Evolutionary conservation across 257 asterid genomes (phyloP).

Genomic region (Nicotiana tomentosiformis): DNA sequence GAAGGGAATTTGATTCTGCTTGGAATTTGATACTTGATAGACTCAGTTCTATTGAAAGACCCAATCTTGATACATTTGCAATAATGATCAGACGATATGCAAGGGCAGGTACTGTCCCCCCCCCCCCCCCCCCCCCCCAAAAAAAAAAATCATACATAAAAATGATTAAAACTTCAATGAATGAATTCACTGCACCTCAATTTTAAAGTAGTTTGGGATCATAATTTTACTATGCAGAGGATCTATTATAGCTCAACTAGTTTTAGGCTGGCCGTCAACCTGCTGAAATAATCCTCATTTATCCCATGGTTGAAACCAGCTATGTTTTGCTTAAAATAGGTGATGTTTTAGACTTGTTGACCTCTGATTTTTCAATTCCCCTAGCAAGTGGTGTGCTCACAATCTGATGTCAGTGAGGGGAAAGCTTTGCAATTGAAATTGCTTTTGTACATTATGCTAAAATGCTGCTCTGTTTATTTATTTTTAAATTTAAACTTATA

Average conservation of each 20-base stretch:
- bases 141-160: neutral
- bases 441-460: neutral
- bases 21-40: slow-evolving; percentile 59
- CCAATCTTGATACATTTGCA: slow-evolving; percentile 52
- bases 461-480: neutral
- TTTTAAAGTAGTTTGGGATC: neutral
- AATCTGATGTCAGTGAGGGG: neutral
- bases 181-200: neutral
- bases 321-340: neutral
- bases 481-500: neutral
- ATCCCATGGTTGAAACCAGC: neutral
- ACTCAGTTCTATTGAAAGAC: slow-evolving; percentile 25
- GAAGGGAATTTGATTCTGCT: slow-evolving; percentile 68
- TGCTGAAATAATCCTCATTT: neutral
- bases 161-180: neutral
- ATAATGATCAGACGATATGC: slow-evolving; percentile 68
- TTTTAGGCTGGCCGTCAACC: neutral
- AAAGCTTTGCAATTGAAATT: neutral
- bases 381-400: neutral
- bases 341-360: neutral
- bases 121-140: no score
- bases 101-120: slow-evolving; percentile 51
- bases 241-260: neutral
- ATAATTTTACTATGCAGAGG: neutral
- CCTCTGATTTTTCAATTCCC: neutral